These are phyloP conservation scores for Amoebophrya sp. DNA, from an alignment of 169 alveolate species.

Conservation along the genomic window DNA sequence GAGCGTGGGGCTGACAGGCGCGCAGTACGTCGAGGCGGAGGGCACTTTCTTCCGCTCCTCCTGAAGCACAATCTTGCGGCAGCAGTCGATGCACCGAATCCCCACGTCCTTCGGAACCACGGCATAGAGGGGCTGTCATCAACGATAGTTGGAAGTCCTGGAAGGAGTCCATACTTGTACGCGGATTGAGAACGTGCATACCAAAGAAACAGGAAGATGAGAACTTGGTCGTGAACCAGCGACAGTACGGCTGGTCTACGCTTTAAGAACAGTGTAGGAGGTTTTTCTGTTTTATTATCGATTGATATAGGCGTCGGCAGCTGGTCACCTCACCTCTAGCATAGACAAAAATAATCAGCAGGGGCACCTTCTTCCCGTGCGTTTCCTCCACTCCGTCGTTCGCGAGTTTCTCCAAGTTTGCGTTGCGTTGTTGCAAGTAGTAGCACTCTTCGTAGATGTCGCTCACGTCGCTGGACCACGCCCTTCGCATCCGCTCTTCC, in stretches of 20 bases:
- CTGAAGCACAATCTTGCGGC: background rate
- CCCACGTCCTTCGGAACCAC: background rate
- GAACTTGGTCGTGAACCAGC: too few relatives aligned
- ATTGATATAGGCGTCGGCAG: too few relatives aligned
- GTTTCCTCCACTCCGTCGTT: background rate
- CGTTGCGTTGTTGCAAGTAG: background rate
- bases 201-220: too few relatives aligned
- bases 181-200: too few relatives aligned
- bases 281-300: too few relatives aligned
- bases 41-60: background rate
- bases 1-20: too few relatives aligned
- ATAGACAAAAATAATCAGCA: too few relatives aligned
- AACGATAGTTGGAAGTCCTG: too few relatives aligned
- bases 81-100: background rate
- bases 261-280: too few relatives aligned
- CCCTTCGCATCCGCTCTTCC: background rate
- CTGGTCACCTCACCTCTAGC: too few relatives aligned
- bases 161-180: too few relatives aligned
- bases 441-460: background rate
- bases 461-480: background rate
- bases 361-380: background rate
- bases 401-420: background rate
- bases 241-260: too few relatives aligned
- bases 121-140: background rate
- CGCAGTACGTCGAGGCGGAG: background rate